Evolutionary conservation across 305 asterid species (phyloP), one percentile per base, ranked within the genome.

Genomic region (Solanum chacoense): DNA sequence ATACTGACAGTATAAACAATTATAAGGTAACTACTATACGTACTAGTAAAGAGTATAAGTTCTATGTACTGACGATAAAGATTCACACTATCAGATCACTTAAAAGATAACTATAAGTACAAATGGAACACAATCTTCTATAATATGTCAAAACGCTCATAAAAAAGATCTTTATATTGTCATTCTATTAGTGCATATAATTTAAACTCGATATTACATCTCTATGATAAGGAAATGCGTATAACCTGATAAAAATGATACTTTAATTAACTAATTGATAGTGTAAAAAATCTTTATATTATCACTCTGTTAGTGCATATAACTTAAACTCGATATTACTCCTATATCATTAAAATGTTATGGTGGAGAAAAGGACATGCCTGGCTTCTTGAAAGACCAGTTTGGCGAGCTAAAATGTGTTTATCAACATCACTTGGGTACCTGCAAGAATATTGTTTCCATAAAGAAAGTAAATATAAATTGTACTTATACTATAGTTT

Each of bases 381-480:
- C 98, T 97, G 99, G 93, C 99, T 97, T 94, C 99, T 96, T 11
- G 99, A 97, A 87, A 97, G 99, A 38, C 99, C 99, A 31, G 99
- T 97, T 93, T 96, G 99, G 92, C 99, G 98, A 59, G 99, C 97
- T 89, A 97, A 91, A 88, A 96, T 94, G 91, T 96, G 99, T 90
- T 97, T 97, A 93, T 97, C 99, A 4, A 95, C 98, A 92, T 96
- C 99, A 89, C 97, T 96, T 18, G 99, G 99, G 89, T 97, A 97
- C 98, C 99, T 97, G 95, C 92, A 92, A 88, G 20, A 72, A 29
- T 28, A 16, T 31, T 18, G 20, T 87, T 50, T 35, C 63, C 86
- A 55, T 87, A 42, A 26, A 76, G 36, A 76, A 76, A 87, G 85
- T 87, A 50, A 87, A 76, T 76, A 84, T 20, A 84, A 34, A 50